Conservation (phyloP, 768 basidiomycete species). For the Tricholoma furcatifolium region DNA sequence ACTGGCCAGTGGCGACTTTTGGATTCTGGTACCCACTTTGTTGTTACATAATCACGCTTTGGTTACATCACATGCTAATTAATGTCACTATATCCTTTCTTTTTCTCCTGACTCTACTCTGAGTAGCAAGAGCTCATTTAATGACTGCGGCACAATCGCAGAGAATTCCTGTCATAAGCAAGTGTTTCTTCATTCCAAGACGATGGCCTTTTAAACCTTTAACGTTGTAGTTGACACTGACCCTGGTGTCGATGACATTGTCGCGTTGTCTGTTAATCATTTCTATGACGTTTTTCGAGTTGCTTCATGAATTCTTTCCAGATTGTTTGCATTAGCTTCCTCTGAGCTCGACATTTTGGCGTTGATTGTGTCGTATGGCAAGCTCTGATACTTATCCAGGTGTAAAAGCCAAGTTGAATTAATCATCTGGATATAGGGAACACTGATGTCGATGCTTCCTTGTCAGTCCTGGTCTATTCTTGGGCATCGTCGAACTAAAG, state of each 20-base stretch:
- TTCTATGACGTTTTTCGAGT: background rate
- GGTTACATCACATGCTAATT: no score
- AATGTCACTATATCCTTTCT: no score
- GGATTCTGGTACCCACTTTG: no score
- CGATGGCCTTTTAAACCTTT: background rate
- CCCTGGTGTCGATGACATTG: constrained; percentile 79
- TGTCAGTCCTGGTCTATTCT: constrained; percentile 40
- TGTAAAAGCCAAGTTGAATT: background rate
- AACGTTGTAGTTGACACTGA: constrained; percentile 70
- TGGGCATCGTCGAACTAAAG: background rate
- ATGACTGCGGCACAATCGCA: background rate
- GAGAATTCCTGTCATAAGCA: constrained; percentile 66
- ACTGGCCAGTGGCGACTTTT: no score
- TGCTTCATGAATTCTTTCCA: constrained; percentile 23
- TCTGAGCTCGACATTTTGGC: constrained; percentile 83
- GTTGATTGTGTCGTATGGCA: constrained; percentile 75
- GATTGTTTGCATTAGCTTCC: constrained; percentile 75
- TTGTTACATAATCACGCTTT: no score
- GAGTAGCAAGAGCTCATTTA: background rate
- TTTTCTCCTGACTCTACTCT: background rate
- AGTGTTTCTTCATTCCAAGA: constrained; percentile 20
- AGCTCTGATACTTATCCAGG: constrained; percentile 16
- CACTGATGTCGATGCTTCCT: constrained; percentile 59
- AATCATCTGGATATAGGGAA: constrained; percentile 55
- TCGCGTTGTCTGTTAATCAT: constrained; percentile 61